These are phyloP conservation scores for Tolypocladium ovalisporum DNA, from an alignment of 2,329 filamentous ascomycete genomes.

Conservation along the genomic window DNA sequence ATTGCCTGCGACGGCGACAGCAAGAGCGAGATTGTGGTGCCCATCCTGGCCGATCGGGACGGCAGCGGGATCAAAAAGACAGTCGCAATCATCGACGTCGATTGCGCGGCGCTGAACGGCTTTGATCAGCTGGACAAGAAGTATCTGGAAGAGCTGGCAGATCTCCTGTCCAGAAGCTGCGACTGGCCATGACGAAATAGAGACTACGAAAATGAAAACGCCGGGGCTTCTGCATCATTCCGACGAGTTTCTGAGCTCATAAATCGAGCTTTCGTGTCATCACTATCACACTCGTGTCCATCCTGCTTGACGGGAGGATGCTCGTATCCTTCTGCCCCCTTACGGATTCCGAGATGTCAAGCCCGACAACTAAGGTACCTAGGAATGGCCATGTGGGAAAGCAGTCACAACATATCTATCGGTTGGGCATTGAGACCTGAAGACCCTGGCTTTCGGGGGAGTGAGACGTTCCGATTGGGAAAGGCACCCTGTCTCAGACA, in stretches of 20 bases:
- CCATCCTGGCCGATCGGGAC: conserved; percentile 37
- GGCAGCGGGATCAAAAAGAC: conserved; percentile 29
- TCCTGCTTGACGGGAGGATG: not conserved
- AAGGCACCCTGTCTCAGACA: not conserved
- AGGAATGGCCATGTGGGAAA: not conserved
- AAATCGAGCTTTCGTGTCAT: not conserved
- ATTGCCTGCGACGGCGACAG: conserved; percentile 72
- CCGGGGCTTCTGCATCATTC: not conserved
- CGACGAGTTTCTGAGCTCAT: not conserved
- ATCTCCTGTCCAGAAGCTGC: conserved; percentile 46
- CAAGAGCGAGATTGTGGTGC: conserved; percentile 73
- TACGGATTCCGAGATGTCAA: not conserved
- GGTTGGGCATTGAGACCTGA: not conserved
- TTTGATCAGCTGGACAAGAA: conserved; percentile 59
- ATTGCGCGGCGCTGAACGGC: conserved; percentile 56
- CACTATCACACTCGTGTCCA: too few species aligned
- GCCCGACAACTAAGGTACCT: not conserved
- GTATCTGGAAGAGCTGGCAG: conserved; percentile 56
- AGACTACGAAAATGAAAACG: not conserved
- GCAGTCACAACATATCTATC: not conserved
- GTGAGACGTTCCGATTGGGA: not conserved
- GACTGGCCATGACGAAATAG: conserved; percentile 41
- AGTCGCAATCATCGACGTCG: conserved; percentile 70
- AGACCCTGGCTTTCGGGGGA: not conserved
- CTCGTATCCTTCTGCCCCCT: not conserved